Percentiles rank a stretch among this genome's conserved stretches.
Conservation (phyloP, 495 filamentous ascomycete species). For the Amphirosellinia nigrospora region DNA sequence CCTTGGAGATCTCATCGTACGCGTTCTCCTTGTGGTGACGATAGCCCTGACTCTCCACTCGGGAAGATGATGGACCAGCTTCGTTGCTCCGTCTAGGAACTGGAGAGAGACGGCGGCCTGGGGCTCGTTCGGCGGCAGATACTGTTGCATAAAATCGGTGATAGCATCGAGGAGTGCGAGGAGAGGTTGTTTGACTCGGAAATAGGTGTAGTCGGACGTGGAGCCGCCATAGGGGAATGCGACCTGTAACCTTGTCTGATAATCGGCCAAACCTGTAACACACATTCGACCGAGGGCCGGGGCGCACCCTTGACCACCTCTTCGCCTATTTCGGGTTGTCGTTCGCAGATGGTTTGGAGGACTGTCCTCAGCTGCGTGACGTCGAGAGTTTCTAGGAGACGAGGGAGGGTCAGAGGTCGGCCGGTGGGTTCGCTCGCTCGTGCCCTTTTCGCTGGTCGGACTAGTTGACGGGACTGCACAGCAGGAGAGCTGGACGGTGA, state of each 20-base stretch:
- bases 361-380: constrained; percentile 80
- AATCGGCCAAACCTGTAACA: constrained; percentile 81
- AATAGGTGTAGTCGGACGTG: constrained; percentile 91
- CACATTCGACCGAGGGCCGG: constrained; percentile 78
- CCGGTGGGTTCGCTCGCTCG: constrained; percentile 74
- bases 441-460: constrained; percentile 65
- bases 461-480: constrained; percentile 64
- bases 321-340: constrained; percentile 78
- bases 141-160: constrained; percentile 92
- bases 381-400: constrained; percentile 89
- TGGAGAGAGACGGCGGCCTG: constrained; percentile 79
- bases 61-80: constrained; percentile 86
- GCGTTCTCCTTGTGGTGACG: constrained; percentile 91
- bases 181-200: constrained; percentile 84
- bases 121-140: constrained; percentile 86
- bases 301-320: constrained; percentile 88
- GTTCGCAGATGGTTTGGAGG: constrained; percentile 85
- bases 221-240: constrained; percentile 87
- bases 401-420: constrained; percentile 77
- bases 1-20: constrained; percentile 93
- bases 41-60: constrained; percentile 83
- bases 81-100: constrained; percentile 87
- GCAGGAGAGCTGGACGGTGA: constrained; percentile 84
- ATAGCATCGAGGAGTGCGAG: constrained; percentile 84
- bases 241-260: constrained; percentile 75